Evolutionary conservation across 306 rosid genomes (phyloP).

Genomic region (Lagenaria siceraria): DNA sequence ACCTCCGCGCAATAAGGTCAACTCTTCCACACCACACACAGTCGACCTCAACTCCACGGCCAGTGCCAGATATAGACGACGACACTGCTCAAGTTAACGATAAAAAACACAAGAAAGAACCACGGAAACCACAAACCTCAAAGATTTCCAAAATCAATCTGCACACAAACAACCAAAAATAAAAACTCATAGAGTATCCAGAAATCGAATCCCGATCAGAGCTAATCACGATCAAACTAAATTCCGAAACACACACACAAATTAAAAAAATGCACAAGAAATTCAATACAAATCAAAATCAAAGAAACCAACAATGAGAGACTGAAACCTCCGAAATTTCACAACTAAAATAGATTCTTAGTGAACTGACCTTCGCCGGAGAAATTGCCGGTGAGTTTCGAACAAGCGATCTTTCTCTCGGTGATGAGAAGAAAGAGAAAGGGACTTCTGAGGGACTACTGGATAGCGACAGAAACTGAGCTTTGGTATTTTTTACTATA

Average conservation of each 20-base stretch:
- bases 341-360: neutral
- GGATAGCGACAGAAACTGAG: conserved; percentile 10
- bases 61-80: conserved; percentile 13
- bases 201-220: conserved; percentile 15
- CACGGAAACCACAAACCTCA: conserved; percentile 8
- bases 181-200: neutral
- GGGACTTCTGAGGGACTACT: conserved; percentile 2
- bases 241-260: neutral
- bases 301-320: conserved; percentile 5
- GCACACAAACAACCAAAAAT: neutral
- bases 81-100: conserved; percentile 8
- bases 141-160: conserved; percentile 14
- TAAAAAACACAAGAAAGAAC: conserved; percentile 10
- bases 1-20: neutral
- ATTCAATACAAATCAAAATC: neutral
- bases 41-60: conserved; percentile 1
- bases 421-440: conserved; percentile 2
- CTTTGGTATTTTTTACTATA: conserved; percentile 7
- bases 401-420: conserved; percentile 9
- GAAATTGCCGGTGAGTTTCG: conserved; percentile 9
- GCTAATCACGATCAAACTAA: conserved; percentile 11
- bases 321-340: neutral
- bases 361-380: conserved; percentile 14
- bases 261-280: neutral
- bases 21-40: conserved; percentile 2